Evolutionary conservation across 441 rosid genomes (phyloP).

Genomic region (Mallotus repandus): DNA sequence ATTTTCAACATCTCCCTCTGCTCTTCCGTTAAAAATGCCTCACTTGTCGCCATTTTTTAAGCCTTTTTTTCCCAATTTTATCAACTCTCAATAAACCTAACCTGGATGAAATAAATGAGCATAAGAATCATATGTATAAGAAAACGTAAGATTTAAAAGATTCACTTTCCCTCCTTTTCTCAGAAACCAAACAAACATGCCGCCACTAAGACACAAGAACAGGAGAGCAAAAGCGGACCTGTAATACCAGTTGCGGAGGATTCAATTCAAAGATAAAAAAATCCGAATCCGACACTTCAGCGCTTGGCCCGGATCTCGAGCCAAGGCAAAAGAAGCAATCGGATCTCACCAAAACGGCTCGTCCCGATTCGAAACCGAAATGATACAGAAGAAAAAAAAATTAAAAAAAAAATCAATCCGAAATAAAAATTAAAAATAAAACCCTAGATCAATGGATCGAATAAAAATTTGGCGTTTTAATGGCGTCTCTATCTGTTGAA

Average conservation of each 20-base stretch:
- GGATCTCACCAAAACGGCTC: slow-evolving; percentile 39
- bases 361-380: slow-evolving; percentile 14
- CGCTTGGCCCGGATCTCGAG: slow-evolving; percentile 96
- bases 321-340: slow-evolving; percentile 52
- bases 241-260: slow-evolving; percentile 19
- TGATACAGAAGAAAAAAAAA: slow-evolving; percentile 2
- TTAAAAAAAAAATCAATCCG: not conserved
- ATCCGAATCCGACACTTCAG: slow-evolving; percentile 43
- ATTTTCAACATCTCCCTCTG: slow-evolving; percentile 86
- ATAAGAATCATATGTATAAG: not conserved
- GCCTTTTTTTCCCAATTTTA: slow-evolving; percentile 7
- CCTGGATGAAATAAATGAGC: not conserved
- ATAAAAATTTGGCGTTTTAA: slow-evolving; percentile 11
- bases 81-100: not conserved
- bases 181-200: slow-evolving; percentile 15
- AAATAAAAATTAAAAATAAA: not conserved
- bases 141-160: slow-evolving; percentile 4
- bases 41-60: slow-evolving; percentile 61
- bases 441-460: slow-evolving; percentile 29
- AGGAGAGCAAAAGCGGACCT: slow-evolving; percentile 7
- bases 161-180: slow-evolving; percentile 19
- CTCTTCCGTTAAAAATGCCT: slow-evolving; percentile 77
- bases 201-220: not conserved
- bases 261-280: slow-evolving; percentile 14
- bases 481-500: slow-evolving; percentile 9